phyloP scores from a whole-genome alignment of 2,329 filamentous ascomycete species.

The Aspergillus pseudonomiae region DNA sequence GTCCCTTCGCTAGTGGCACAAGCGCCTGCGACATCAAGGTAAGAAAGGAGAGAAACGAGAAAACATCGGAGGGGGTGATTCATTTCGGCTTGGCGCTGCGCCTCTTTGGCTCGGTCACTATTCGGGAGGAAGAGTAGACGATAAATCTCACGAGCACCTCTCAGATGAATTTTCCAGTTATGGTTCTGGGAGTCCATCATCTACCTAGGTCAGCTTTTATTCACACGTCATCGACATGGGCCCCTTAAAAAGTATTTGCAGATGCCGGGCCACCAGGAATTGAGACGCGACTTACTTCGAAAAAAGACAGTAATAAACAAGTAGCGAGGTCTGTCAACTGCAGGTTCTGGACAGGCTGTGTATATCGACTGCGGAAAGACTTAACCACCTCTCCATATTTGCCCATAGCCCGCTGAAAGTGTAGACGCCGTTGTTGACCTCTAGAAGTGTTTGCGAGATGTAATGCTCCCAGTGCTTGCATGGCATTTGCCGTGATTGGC shows the following conservation, averaged over 20 bases:
- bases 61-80: conserved; percentile 40
- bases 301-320: conserved; percentile 38
- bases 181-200: conserved; percentile 44
- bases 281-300: conserved; percentile 33
- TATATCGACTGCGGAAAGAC: conserved; percentile 33
- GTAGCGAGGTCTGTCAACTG: conserved; percentile 38
- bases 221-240: background rate
- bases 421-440: conserved; percentile 33
- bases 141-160: conserved; percentile 44
- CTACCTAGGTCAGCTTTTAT: conserved; percentile 20
- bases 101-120: conserved; percentile 28
- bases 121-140: conserved; percentile 35
- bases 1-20: conserved; percentile 43
- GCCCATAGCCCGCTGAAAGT: conserved; percentile 43
- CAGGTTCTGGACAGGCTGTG: conserved; percentile 26
- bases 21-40: conserved; percentile 44
- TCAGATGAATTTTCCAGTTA: conserved; percentile 44
- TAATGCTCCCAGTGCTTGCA: conserved; percentile 45
- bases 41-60: conserved; percentile 44
- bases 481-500: conserved; percentile 40
- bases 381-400: conserved; percentile 43
- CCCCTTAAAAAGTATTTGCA: background rate
- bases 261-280: too few species aligned
- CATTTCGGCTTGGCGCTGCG: conserved; percentile 31
- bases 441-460: conserved; percentile 44